Conservation (phyloP, 2,329 filamentous ascomycete genomes). For the Fusarium pseudonygamai region DNA sequence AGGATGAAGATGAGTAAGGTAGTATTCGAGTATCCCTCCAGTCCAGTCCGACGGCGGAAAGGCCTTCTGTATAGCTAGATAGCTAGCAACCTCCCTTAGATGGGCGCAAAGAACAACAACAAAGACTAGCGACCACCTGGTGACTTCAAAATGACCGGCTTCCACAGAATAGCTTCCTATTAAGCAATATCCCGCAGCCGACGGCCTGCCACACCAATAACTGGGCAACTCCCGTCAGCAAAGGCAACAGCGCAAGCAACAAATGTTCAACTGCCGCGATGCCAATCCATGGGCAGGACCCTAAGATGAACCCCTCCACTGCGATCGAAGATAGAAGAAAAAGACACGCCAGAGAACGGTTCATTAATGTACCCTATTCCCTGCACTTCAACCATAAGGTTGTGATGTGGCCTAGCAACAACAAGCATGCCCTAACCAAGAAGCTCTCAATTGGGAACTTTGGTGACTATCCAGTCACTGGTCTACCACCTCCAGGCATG, state of each 20-base stretch:
- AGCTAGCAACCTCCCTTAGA: background rate
- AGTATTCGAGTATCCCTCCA: background rate
- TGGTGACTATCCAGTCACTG: background rate
- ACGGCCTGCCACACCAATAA: background rate
- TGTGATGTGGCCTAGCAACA: too few species aligned
- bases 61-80: accelerated
- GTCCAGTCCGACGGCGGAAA: background rate
- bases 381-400: too few species aligned
- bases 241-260: background rate
- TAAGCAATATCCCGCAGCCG: accelerated
- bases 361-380: too few species aligned
- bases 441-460: background rate
- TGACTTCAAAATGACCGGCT: background rate
- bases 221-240: background rate
- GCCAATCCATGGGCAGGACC: background rate
- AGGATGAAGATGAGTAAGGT: background rate
- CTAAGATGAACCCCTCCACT: too few species aligned
- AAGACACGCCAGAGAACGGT: too few species aligned
- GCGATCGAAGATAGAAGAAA: too few species aligned
- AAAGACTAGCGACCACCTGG: background rate
- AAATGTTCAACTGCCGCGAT: background rate
- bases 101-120: background rate
- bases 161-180: background rate
- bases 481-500: background rate
- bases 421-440: too few species aligned